phyloP scores from a whole-genome alignment of 1,139 yeast species.

The Insectozyma bohioensis region DNA sequence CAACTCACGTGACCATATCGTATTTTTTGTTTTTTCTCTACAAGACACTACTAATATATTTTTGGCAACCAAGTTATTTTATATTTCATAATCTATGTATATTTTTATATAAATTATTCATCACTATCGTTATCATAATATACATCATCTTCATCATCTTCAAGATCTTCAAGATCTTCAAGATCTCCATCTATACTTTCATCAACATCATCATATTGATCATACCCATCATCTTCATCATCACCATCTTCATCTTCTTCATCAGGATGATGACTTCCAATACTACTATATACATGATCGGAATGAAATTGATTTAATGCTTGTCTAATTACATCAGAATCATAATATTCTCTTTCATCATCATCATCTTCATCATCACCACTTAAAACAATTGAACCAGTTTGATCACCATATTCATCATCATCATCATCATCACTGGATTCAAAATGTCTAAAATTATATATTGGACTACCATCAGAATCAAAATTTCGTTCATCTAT shows the following conservation, averaged over 20 bases:
- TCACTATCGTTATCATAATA: slow-evolving; percentile 3
- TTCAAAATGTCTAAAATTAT: too few species aligned
- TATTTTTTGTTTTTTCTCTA: too few species aligned
- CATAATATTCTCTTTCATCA: slow-evolving; percentile 10
- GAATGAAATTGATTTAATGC: slow-evolving; percentile 16
- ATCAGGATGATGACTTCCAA: not conserved
- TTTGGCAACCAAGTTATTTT: too few species aligned
- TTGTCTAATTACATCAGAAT: slow-evolving; percentile 18
- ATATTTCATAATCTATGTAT: too few species aligned
- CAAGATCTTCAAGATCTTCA: not conserved
- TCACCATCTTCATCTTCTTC: slow-evolving; percentile 1
- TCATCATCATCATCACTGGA: slow-evolving; percentile 7
- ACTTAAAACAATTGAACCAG: slow-evolving; percentile 7
- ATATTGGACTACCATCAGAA: too few species aligned
- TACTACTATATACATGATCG: not conserved
- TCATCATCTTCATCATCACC: slow-evolving; percentile 15
- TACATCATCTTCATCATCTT: slow-evolving; percentile 3
- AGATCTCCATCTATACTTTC: slow-evolving; percentile 1
- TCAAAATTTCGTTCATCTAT: not conserved
- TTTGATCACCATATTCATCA: not conserved
- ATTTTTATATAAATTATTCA: too few species aligned
- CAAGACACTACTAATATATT: too few species aligned
- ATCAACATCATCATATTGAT: not conserved
- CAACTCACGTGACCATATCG: too few species aligned
- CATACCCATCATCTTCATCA: slow-evolving; percentile 4